phyloP scores from a whole-genome alignment of 441 rosid genomes.

The Adansonia madagascariensis region DNA sequence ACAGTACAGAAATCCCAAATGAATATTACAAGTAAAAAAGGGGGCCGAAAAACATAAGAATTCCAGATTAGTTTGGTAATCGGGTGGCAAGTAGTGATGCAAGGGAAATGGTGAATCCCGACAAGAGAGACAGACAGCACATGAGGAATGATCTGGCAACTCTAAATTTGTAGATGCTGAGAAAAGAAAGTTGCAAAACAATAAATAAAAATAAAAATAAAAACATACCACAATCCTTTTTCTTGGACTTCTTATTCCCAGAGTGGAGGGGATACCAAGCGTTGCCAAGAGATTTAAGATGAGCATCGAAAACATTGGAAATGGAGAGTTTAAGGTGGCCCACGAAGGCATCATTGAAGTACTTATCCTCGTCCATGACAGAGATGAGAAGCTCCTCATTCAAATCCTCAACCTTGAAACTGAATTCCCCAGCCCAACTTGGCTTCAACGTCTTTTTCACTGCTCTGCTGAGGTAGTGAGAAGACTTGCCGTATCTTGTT shows the following conservation, averaged over 20 bases:
- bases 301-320: conserved; percentile 73
- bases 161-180: neutral
- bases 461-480: conserved; percentile 13
- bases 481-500: neutral
- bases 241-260: conserved; percentile 75
- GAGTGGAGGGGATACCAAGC: conserved; percentile 81
- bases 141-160: neutral
- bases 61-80: neutral
- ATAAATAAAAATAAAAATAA: neutral
- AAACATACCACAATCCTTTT: conserved; percentile 74
- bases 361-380: conserved; percentile 91
- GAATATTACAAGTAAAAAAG: conserved; percentile 1
- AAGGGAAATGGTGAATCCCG: neutral
- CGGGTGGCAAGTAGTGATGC: neutral
- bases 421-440: conserved; percentile 84
- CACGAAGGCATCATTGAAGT: conserved; percentile 80
- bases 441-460: conserved; percentile 61
- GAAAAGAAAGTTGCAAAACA: neutral
- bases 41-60: neutral
- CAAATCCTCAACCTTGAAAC: conserved; percentile 92
- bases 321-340: conserved; percentile 73
- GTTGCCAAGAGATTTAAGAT: conserved; percentile 70
- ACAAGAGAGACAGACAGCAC: neutral
- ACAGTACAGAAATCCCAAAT: neutral
- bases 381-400: conserved; percentile 71